Conservation (phyloP, 768 basidiomycete species). For the Hygrophorus pudorinus region DNA sequence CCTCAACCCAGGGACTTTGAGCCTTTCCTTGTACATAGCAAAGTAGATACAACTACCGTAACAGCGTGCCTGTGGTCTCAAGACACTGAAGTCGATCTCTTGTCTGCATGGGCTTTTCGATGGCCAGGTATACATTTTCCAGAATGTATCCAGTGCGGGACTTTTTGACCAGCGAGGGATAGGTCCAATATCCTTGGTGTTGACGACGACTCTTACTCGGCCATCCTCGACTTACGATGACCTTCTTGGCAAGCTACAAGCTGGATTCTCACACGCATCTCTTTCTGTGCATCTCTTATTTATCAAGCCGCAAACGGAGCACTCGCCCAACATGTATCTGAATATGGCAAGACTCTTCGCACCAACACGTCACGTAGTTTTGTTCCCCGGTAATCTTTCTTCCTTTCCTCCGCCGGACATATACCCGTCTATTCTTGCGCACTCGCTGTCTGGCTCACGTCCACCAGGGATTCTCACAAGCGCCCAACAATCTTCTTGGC, state of each 20-base stretch:
- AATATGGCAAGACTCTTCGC: slow-evolving; percentile 58
- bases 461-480: slow-evolving; percentile 14
- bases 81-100: slow-evolving; percentile 22
- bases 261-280: slow-evolving; percentile 12
- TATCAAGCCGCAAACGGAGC: slow-evolving; percentile 23
- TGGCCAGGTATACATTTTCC: slow-evolving; percentile 32
- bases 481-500: slow-evolving; percentile 22
- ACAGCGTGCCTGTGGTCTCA: slow-evolving; percentile 44
- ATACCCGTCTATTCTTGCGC: slow-evolving; percentile 9
- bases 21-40: slow-evolving; percentile 23
- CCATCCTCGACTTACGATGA: slow-evolving; percentile 16
- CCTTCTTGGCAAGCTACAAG: slow-evolving; percentile 20
- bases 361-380: slow-evolving; percentile 31
- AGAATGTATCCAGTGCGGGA: background rate
- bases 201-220: slow-evolving; percentile 24
- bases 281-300: slow-evolving; percentile 41
- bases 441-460: slow-evolving; percentile 6
- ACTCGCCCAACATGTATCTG: slow-evolving; percentile 42
- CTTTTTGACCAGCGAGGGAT: background rate
- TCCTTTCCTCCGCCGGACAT: slow-evolving; percentile 14
- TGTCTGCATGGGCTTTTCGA: slow-evolving; percentile 24
- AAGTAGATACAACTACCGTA: slow-evolving; percentile 13
- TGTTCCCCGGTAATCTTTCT: slow-evolving; percentile 40
- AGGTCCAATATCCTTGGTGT: slow-evolving; percentile 43
- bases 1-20: slow-evolving; percentile 20